Conservation (phyloP, 1,139 yeast species). For the Saccharomyces hybrid region DNA sequence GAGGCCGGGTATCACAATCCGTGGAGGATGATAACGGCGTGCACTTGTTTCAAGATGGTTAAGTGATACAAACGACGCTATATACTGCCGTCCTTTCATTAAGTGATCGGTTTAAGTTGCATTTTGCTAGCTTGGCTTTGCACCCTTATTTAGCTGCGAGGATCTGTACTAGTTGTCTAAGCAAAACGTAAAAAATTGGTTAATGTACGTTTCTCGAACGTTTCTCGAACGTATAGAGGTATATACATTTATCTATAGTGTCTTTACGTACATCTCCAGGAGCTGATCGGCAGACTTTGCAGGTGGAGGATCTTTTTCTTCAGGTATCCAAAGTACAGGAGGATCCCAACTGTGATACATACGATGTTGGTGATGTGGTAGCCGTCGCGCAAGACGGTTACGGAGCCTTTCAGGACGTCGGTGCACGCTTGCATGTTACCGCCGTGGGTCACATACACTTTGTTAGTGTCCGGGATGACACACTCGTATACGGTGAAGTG, state of each 20-base stretch:
- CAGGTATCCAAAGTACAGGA: constrained; percentile 59
- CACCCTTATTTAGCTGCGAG: too few relatives aligned
- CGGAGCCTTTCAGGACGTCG: constrained; percentile 13
- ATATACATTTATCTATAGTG: neutral
- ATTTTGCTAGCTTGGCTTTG: too few relatives aligned
- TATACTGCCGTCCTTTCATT: too few relatives aligned
- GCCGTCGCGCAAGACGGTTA: constrained; percentile 55
- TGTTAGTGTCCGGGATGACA: constrained; percentile 14
- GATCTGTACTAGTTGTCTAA: too few relatives aligned
- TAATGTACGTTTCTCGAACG: neutral
- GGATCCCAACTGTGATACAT: constrained; percentile 63
- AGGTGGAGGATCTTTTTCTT: constrained; percentile 39
- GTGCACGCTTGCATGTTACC: constrained; percentile 41
- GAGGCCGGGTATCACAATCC: too few relatives aligned
- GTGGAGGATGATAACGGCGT: too few relatives aligned
- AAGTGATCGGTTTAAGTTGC: too few relatives aligned
- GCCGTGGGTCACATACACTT: constrained; percentile 26
- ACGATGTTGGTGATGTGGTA: constrained; percentile 69
- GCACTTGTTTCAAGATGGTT: too few relatives aligned
- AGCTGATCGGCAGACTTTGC: constrained; percentile 30
- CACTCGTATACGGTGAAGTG: constrained; percentile 63
- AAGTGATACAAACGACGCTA: too few relatives aligned
- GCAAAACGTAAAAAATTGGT: too few relatives aligned
- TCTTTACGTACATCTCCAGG: constrained; percentile 30
- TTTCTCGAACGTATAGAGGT: neutral